Percentiles rank a stretch among this genome's conserved stretches.
Conservation (phyloP, 2,329 filamentous ascomycete species). For the Colletotrichum sp. region DNA sequence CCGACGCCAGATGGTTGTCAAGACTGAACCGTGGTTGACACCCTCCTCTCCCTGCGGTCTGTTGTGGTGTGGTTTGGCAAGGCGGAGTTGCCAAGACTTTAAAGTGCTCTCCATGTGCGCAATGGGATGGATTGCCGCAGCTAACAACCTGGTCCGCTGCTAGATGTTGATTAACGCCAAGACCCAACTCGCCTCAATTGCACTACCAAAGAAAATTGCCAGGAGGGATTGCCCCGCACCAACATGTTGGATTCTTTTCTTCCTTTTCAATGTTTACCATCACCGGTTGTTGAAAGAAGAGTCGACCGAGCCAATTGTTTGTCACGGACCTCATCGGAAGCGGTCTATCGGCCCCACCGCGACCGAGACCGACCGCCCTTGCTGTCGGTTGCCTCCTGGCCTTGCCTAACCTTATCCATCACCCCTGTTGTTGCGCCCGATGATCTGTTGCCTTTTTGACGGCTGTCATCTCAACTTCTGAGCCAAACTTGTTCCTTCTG, state of each 20-base stretch:
- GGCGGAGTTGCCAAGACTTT: conserved; percentile 16
- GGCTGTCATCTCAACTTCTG: conserved; percentile 6
- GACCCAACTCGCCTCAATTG: neutral
- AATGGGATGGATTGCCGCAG: conserved; percentile 12
- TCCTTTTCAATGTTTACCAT: neutral
- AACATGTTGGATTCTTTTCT: neutral
- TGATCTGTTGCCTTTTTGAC: neutral
- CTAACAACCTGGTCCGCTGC: conserved; percentile 8
- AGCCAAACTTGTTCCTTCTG: neutral
- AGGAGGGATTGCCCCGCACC: neutral
- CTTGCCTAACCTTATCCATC: neutral
- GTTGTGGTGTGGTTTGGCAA: neutral
- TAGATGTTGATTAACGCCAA: conserved; percentile 17
- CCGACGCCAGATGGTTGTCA: neutral
- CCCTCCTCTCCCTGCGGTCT: neutral
- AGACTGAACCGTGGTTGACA: neutral
- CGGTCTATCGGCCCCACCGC: neutral
- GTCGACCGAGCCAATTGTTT: neutral
- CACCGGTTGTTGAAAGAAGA: neutral
- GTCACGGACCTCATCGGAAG: neutral
- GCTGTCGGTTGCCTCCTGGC: neutral
- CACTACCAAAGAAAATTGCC: neutral
- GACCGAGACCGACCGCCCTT: neutral
- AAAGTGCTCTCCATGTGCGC: neutral
- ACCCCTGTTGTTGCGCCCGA: neutral